Base-by-base conservation (phyloP, 2,329 filamentous ascomycete species). In the Sarocladium oryzae region DNA sequence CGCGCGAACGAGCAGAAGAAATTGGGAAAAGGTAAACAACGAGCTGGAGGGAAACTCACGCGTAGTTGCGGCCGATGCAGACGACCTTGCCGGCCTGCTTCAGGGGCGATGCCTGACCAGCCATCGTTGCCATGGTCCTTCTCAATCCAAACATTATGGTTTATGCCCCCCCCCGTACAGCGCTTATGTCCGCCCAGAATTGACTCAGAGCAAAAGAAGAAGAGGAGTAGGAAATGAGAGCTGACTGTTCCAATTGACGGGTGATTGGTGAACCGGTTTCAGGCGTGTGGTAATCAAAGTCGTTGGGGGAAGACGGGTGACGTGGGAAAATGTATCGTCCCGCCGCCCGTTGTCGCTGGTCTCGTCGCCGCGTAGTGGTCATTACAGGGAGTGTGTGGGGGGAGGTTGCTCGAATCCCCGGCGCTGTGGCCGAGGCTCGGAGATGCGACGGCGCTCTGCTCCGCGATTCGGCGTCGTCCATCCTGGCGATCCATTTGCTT, bases 1-100 rank as follows among this genome's bases (percentile, higher is more conserved):
- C 4, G 28, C 28, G 28, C 28, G 13, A 13, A 30, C 28, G 28
- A 30, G 28, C 28, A 30, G 28, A 30, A 30, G 9, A 11, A 38
- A 38, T 38, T 38, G 35, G 7, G n/a, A 38, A 11, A 16, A 38
- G 67, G 36, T n/a, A n/a, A n/a, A n/a, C n/a, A n/a, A n/a, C n/a
- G n/a, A n/a, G n/a, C n/a, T n/a, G n/a, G n/a, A n/a, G n/a, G n/a
- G n/a, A n/a, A 46, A 71, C 85, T 66, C 70, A 93, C 88, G 91
- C 92, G 78, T 96, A 99, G 76, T 99, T 95, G 61, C 93, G 82
- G 60, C 90, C 89, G 65, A 97, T 95, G 72, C 92, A 96, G 66
- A 96, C 86, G 51, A 95, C 82, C 76, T 96, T 89, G 55, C 79
- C 75, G 21, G 81, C 80, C 50, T 76, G 72, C 62, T 72, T 77